Conservation (phyloP, 2,329 filamentous ascomycete species). For the Hypoxylon sp. region DNA sequence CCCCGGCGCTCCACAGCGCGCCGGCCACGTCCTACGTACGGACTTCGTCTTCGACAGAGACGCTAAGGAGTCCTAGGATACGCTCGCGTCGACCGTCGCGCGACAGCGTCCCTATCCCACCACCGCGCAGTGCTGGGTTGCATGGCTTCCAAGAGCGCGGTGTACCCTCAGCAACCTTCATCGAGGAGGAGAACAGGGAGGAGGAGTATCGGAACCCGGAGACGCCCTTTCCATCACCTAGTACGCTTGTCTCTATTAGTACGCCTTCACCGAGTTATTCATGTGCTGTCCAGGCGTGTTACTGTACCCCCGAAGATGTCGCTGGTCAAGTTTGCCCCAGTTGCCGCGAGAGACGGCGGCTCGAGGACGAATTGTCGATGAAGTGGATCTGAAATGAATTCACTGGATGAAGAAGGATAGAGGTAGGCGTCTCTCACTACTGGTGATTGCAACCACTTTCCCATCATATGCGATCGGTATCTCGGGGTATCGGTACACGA, state of each 20-base stretch:
- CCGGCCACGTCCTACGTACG: conserved; percentile 24
- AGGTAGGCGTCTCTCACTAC: not conserved
- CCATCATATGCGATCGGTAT: not conserved
- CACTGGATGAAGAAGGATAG: not conserved
- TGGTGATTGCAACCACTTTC: not conserved
- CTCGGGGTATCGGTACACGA: not conserved
- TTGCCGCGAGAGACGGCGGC: conserved; percentile 29
- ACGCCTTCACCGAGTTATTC: conserved; percentile 34
- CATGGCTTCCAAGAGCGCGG: conserved; percentile 26
- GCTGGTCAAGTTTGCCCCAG: conserved; percentile 23
- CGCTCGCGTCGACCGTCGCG: not conserved
- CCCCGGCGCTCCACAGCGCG: not conserved
- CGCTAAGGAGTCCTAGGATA: not conserved
- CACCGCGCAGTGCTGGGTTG: conserved; percentile 2
- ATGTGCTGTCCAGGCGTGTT: conserved; percentile 46
- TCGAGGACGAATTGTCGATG: conserved; percentile 28
- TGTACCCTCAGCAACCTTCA: conserved; percentile 31
- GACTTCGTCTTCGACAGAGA: conserved; percentile 12
- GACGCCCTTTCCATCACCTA: too few relatives aligned
- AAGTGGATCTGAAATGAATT: conserved; percentile 38
- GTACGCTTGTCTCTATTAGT: conserved; percentile 37
- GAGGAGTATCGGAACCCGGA: not conserved
- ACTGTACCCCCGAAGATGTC: conserved; percentile 21
- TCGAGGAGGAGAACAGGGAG: conserved; percentile 11
- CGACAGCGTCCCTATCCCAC: conserved; percentile 7